These are phyloP conservation scores for Aspergillus sergii DNA, from an alignment of 2,329 filamentous ascomycete species.

Conservation along the genomic window DNA sequence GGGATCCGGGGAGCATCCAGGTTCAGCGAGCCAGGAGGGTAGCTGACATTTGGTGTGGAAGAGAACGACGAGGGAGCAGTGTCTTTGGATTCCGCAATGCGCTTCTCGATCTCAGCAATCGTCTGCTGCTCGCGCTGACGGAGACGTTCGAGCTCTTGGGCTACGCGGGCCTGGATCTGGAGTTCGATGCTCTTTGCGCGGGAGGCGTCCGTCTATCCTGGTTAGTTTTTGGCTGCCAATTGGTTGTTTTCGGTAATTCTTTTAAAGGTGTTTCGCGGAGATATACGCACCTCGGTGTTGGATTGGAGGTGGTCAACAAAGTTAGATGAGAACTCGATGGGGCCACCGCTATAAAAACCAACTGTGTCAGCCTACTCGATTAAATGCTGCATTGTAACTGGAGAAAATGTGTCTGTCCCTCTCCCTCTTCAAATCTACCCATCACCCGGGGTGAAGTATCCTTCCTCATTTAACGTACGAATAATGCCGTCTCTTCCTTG, in stretches of 20 bases:
- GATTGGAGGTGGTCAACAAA: slow-evolving; percentile 81
- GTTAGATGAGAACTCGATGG: slow-evolving; percentile 75
- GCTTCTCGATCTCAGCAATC: slow-evolving; percentile 69
- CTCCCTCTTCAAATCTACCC: slow-evolving; percentile 13
- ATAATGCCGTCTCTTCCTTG: not conserved
- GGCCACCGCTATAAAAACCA: slow-evolving; percentile 46
- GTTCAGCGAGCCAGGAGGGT: slow-evolving; percentile 35
- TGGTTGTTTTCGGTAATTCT: not conserved
- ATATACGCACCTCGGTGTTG: slow-evolving; percentile 73
- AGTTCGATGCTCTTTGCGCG: slow-evolving; percentile 82
- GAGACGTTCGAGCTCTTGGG: slow-evolving; percentile 79
- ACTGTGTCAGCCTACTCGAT: slow-evolving; percentile 12
- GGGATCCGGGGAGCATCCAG: slow-evolving; percentile 48
- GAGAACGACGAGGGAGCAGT: slow-evolving; percentile 27
- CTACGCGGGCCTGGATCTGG: slow-evolving; percentile 84
- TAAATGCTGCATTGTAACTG: not conserved
- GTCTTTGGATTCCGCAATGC: slow-evolving; percentile 49
- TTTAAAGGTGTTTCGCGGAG: not conserved
- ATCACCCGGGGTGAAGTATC: not conserved
- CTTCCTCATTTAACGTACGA: not conserved
- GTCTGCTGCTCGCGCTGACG: slow-evolving; percentile 69
- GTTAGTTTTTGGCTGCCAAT: slow-evolving; percentile 4
- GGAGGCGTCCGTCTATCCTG: slow-evolving; percentile 76
- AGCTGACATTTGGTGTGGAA: slow-evolving; percentile 22
- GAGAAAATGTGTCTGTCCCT: not conserved